Evolutionary conservation across 139 green algal genomes (phyloP).

Genomic region (Chlorella sp.): DNA sequence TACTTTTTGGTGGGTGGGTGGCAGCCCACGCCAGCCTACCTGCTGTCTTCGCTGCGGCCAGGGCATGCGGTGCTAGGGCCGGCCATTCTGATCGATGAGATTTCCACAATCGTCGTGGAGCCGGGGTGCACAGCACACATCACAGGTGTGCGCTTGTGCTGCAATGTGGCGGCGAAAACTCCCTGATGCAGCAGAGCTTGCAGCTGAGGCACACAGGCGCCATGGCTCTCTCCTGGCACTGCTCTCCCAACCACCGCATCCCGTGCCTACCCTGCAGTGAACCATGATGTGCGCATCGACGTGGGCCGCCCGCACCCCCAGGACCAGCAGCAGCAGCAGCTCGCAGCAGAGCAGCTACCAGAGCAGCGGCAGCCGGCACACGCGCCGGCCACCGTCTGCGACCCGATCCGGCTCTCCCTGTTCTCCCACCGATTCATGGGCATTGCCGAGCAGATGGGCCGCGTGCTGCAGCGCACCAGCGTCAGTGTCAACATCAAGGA

Average conservation of each 20-base stretch:
- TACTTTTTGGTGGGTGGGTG: constrained; percentile 71
- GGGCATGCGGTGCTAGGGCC: constrained; percentile 73
- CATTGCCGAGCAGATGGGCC: constrained; percentile 99
- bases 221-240: too few species aligned
- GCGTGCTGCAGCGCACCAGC: constrained; percentile 90
- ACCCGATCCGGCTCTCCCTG: constrained; percentile 95
- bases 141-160: too few species aligned
- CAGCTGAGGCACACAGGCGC: too few species aligned
- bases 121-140: constrained; percentile 80
- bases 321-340: neutral
- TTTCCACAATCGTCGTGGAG: constrained; percentile 92
- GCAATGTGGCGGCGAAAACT: too few species aligned
- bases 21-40: constrained; percentile 77
- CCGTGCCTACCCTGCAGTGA: too few species aligned
- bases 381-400: constrained; percentile 42
- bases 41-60: constrained; percentile 61
- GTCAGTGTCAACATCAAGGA: constrained; percentile 99
- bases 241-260: too few species aligned
- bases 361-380: neutral
- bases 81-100: constrained; percentile 93
- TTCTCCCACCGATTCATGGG: constrained; percentile 98
- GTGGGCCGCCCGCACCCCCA: constrained; percentile 18
- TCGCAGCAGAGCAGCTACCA: constrained; percentile 5
- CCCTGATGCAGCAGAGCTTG: too few species aligned
- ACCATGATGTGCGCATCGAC: constrained; percentile 80